Base-by-base conservation (phyloP, 2,329 filamentous ascomycete species). In the Alternaria sp. region DNA sequence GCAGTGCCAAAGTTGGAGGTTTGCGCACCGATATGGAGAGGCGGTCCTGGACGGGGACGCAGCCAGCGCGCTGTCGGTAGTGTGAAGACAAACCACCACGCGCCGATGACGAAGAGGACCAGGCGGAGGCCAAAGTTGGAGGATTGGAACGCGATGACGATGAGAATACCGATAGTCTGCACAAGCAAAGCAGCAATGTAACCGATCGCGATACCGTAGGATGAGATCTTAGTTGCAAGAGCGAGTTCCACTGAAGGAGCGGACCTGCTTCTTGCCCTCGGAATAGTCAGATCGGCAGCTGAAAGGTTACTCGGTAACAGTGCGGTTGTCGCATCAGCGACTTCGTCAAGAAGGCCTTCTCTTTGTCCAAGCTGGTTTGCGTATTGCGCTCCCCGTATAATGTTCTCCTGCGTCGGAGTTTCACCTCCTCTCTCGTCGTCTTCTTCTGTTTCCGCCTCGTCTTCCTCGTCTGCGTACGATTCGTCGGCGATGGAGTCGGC, bases 21-120 rank as follows among this genome's bases (percentile, higher is more conserved):
- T 25, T 71, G 55, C 3, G 70, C 63, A 5, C 70, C 68, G 28
- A 80, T 69, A 65, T 79, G 72, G 3, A 85, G 70, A 7, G 94
- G 94, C 26, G 96, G 96, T 0, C 96, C 96, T 2, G 96, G 96
- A 55, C 96, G 88, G 5, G 94, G 89, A 44, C 95, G 89, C 28
- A 99, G 85, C 91, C 94, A 97, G 71, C 96, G 80, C 3, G 92
- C 93, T 1, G 93, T 90, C 0, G 96, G 96, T 59, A 98, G 89
- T 4, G 93, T 96, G 78, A 99, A 98, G 33, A 92, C 63, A 47
- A 94, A 89, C 96, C 96, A 99, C 96, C 96, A 99, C 26, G 89
- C 79, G 33, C 96, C 96, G 57, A 98, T 90, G 61, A 94, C 82
- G 78, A 96, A 94, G 10, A 99, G 86, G 0, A 96, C 95, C 4